Conservation (phyloP, 225 moss, liverwort and hornwort species). For the Ulota crispa region DNA sequence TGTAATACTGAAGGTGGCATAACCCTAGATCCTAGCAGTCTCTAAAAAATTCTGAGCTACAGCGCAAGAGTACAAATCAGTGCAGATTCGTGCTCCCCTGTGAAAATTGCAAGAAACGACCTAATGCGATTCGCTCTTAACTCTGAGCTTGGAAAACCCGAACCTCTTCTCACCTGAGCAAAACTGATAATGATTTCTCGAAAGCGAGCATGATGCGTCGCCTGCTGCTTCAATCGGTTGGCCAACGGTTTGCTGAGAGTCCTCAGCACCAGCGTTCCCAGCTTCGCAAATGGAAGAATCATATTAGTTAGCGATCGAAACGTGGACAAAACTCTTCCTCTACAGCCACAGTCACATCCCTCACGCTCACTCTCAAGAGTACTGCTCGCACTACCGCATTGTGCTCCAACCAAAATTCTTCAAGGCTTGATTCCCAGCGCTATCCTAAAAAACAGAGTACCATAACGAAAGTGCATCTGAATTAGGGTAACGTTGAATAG, state of each 20-base stretch:
- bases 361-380: background rate
- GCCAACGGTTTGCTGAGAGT: slow-evolving; percentile 97
- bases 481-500: background rate
- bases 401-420: background rate
- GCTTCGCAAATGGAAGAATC: slow-evolving; percentile 91
- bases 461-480: background rate
- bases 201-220: slow-evolving; percentile 76
- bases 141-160: background rate
- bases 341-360: background rate
- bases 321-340: background rate
- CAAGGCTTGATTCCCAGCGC: background rate
- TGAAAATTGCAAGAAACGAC: background rate
- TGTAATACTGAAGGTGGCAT: background rate
- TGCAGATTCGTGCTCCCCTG: background rate
- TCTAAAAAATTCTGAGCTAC: background rate
- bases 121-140: background rate
- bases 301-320: slow-evolving; percentile 19
- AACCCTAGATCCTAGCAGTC: background rate
- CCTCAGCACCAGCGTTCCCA: slow-evolving; percentile 87
- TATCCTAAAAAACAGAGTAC: slow-evolving; percentile 6
- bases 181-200: slow-evolving; percentile 79
- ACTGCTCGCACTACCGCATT: background rate
- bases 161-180: slow-evolving; percentile 70
- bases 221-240: slow-evolving; percentile 72
- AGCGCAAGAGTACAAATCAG: background rate